Evolutionary conservation across 352 stramenopile species (phyloP).

Genomic region (Pythium brachiatum): DNA sequence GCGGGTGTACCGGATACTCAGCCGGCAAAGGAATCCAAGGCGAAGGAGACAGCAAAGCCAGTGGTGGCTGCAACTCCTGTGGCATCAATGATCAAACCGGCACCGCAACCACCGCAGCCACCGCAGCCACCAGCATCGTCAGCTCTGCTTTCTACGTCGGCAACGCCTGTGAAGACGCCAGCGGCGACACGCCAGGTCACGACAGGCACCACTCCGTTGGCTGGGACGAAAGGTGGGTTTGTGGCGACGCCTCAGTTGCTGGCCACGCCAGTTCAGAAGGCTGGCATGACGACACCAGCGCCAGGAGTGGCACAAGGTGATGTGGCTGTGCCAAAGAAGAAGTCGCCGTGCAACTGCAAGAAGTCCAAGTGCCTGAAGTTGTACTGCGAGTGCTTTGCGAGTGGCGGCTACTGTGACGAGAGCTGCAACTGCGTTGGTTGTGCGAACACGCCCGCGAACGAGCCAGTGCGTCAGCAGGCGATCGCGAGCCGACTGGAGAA

Average conservation of each 20-base stretch:
- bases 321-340: conserved; percentile 34
- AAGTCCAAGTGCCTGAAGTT: conserved; percentile 98
- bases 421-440: conserved; percentile 93
- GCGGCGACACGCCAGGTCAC: background rate
- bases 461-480: conserved; percentile 69
- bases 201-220: conserved; percentile 9
- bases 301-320: conserved; percentile 2
- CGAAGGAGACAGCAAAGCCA: background rate
- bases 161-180: conserved; percentile 6
- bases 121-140: background rate
- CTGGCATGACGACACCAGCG: conserved; percentile 9
- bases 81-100: background rate
- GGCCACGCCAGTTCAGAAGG: conserved; percentile 25
- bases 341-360: conserved; percentile 95
- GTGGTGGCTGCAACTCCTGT: background rate
- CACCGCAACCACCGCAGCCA: background rate
- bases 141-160: background rate
- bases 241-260: conserved; percentile 8
- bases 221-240: conserved; percentile 4
- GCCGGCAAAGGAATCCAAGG: background rate
- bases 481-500: conserved; percentile 90
- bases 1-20: background rate
- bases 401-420: conserved; percentile 88
- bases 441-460: conserved; percentile 84
- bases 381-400: conserved; percentile 96